A percentile compares a stretch with the other conserved stretches of the same genome.
phyloP scores from a whole-genome alignment of 177 flowering plant species.

The Tripterygium wilfordii region DNA sequence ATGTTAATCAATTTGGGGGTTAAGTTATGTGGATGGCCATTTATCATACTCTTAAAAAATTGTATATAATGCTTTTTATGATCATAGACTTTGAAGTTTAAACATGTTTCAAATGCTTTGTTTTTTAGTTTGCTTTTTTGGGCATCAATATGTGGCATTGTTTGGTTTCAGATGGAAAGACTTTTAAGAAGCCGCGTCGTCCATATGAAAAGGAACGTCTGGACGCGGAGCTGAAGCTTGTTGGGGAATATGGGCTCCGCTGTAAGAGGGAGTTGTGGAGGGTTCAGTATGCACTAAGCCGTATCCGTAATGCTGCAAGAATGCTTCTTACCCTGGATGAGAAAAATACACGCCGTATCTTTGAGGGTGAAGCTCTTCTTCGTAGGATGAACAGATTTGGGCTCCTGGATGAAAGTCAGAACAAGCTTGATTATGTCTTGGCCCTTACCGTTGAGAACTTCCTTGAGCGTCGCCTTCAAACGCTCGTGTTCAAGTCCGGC shows the following conservation, averaged over 20 bases:
- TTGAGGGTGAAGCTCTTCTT: constrained; percentile 36
- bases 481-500: constrained; percentile 75
- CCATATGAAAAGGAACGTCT: constrained; percentile 34
- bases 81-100: too few species aligned
- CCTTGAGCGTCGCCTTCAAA: constrained; percentile 13
- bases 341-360: constrained; percentile 25
- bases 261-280: constrained; percentile 48
- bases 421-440: constrained; percentile 11
- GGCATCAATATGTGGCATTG: neutral
- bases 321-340: constrained; percentile 27
- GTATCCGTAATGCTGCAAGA: constrained; percentile 37
- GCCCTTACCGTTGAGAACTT: constrained; percentile 14
- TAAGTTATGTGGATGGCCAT: too few species aligned
- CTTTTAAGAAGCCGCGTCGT: constrained; percentile 48
- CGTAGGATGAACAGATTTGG: constrained; percentile 37
- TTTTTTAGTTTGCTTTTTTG: neutral
- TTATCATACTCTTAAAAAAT: too few species aligned
- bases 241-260: constrained; percentile 44
- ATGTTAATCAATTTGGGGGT: too few species aligned
- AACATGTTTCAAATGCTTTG: neutral
- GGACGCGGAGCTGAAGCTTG: constrained; percentile 46
- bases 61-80: too few species aligned
- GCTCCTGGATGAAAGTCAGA: constrained; percentile 17
- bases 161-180: constrained; percentile 30
- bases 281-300: constrained; percentile 42